Conservation (phyloP, 768 basidiomycete species). For the Dioszegia hungarica region DNA sequence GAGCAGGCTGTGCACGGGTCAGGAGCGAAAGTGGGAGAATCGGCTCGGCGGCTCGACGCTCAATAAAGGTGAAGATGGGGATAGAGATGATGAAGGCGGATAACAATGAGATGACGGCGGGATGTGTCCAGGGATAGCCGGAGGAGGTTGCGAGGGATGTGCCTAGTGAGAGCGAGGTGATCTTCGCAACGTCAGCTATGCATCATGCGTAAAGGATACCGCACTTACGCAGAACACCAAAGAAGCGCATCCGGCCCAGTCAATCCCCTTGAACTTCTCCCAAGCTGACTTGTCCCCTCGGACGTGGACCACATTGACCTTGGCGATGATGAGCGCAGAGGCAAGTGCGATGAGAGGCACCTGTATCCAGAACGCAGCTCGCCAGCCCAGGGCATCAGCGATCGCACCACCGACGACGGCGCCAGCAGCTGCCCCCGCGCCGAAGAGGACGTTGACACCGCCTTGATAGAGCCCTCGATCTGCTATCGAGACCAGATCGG, state of each 20-base stretch:
- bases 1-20: conserved; percentile 20
- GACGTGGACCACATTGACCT: conserved; percentile 32
- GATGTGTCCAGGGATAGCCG: conserved; percentile 23
- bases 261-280: conserved; percentile 34
- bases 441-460: conserved; percentile 32
- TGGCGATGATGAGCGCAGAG: conserved; percentile 19
- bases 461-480: conserved; percentile 44
- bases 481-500: conserved; percentile 37
- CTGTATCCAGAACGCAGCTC: conserved; percentile 37
- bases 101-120: conserved; percentile 19
- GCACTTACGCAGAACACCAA: conserved; percentile 33
- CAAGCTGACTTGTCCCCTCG: conserved; percentile 15
- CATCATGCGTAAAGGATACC: neutral
- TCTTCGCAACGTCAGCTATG: conserved; percentile 10
- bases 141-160: conserved; percentile 35
- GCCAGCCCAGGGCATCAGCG: conserved; percentile 34
- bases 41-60: conserved; percentile 29
- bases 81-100: conserved; percentile 9
- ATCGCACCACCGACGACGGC: conserved; percentile 35
- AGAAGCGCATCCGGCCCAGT: conserved; percentile 32
- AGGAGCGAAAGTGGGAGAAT: conserved; percentile 35
- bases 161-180: conserved; percentile 21
- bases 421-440: conserved; percentile 26
- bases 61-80: conserved; percentile 27
- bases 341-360: conserved; percentile 29